phyloP scores from a whole-genome alignment of 768 basidiomycete species.

The Chalciporus chontae region DNA sequence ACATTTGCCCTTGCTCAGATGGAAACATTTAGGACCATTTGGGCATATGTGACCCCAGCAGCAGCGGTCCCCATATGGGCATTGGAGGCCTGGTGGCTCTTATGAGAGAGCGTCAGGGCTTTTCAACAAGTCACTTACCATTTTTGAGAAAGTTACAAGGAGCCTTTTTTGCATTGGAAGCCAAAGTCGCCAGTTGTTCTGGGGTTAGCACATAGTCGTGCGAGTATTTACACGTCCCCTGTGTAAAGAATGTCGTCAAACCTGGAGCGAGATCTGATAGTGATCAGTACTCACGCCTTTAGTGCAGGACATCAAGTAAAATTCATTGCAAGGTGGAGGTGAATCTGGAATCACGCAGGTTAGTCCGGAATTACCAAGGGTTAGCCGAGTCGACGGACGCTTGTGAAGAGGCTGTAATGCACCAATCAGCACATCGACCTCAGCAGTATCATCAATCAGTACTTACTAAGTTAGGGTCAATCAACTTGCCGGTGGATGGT shows the following conservation, averaged over 20 bases:
- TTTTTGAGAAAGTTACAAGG: slow-evolving; percentile 85
- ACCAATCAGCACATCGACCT: slow-evolving; percentile 6
- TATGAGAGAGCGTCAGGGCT: slow-evolving; percentile 6
- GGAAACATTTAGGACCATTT: slow-evolving; percentile 65
- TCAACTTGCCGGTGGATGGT: slow-evolving; percentile 30
- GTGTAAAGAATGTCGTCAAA: slow-evolving; percentile 15
- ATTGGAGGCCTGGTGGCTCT: slow-evolving; percentile 50
- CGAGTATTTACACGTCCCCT: slow-evolving; percentile 78
- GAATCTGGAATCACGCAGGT: slow-evolving; percentile 46
- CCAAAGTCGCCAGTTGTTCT: slow-evolving; percentile 68
- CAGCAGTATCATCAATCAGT: background rate
- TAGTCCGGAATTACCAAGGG: background rate
- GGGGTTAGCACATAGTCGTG: slow-evolving; percentile 72
- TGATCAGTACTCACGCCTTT: slow-evolving; percentile 53
- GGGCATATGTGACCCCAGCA: slow-evolving; percentile 87
- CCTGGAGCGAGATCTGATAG: background rate
- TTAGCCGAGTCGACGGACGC: slow-evolving; percentile 45
- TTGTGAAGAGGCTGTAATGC: slow-evolving; percentile 65
- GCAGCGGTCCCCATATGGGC: slow-evolving; percentile 72
- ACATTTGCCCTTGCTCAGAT: slow-evolving; percentile 76
- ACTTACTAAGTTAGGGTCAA: slow-evolving; percentile 66
- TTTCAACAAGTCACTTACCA: slow-evolving; percentile 36
- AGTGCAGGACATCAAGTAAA: slow-evolving; percentile 78
- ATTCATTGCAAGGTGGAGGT: slow-evolving; percentile 83
- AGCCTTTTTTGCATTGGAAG: slow-evolving; percentile 78